Conservation (phyloP, 768 basidiomycete species). For the Macrolepiota albuminosa region DNA sequence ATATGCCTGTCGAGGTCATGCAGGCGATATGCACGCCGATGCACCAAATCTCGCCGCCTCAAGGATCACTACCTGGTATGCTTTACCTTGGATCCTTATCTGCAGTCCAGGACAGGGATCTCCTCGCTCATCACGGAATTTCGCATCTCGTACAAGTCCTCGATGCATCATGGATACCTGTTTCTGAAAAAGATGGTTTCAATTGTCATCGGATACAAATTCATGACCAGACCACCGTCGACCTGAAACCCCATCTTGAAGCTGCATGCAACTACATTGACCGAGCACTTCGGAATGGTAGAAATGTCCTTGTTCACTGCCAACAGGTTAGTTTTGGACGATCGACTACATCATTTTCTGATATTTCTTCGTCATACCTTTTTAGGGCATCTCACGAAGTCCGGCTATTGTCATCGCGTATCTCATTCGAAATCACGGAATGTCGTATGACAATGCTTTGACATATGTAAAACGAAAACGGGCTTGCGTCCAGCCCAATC, state of each 20-base stretch:
- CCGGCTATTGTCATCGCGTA: constrained; percentile 77
- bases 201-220: constrained; percentile 65
- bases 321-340: constrained; percentile 57
- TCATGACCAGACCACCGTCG: constrained; percentile 54
- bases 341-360: constrained; percentile 9
- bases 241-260: constrained; percentile 66
- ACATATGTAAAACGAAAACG: constrained; percentile 59
- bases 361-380: constrained; percentile 3
- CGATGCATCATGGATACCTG: constrained; percentile 59
- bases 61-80: constrained; percentile 33
- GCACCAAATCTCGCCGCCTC: constrained; percentile 60
- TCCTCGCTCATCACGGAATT: constrained; percentile 44
- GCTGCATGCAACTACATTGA: constrained; percentile 66
- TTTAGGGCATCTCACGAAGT: constrained; percentile 72
- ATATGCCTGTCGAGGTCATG: constrained; percentile 68
- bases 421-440: constrained; percentile 68
- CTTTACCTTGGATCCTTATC: constrained; percentile 67
- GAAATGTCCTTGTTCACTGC: constrained; percentile 74
- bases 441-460: constrained; percentile 66
- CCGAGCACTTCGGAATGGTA: constrained; percentile 49
- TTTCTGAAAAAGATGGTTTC: constrained; percentile 38
- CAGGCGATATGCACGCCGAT: constrained; percentile 85
- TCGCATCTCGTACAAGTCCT: constrained; percentile 59
- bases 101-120: constrained; percentile 51
- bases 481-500: constrained; percentile 72